These are phyloP conservation scores for Epichloe scottii DNA, from an alignment of 2,329 filamentous ascomycete species.

Conservation along the genomic window DNA sequence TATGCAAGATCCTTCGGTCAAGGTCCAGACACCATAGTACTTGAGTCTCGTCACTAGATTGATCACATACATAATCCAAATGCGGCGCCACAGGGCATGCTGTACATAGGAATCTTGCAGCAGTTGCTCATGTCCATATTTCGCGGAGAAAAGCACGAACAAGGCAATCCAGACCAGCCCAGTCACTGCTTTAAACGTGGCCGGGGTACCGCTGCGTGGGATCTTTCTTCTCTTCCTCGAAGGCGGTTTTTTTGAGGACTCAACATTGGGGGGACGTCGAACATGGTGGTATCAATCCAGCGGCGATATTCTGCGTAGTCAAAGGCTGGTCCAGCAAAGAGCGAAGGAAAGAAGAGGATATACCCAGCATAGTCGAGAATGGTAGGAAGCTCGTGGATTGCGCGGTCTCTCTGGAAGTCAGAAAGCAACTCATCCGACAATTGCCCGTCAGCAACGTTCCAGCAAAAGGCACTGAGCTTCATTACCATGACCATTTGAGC, in stretches of 20 bases:
- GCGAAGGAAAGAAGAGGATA: slow-evolving; percentile 85
- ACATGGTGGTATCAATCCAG: slow-evolving; percentile 93
- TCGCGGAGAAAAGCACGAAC: slow-evolving; percentile 60
- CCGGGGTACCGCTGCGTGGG: slow-evolving; percentile 78
- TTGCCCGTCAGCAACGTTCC: slow-evolving; percentile 91
- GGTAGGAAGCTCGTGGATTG: slow-evolving; percentile 59
- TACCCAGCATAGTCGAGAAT: slow-evolving; percentile 79
- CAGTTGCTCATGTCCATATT: slow-evolving; percentile 52
- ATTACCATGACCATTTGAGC: slow-evolving; percentile 98
- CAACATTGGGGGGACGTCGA: slow-evolving; percentile 68
- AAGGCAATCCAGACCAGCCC: slow-evolving; percentile 70
- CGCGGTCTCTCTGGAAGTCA: slow-evolving; percentile 73
- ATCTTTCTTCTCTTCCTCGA: slow-evolving; percentile 87
- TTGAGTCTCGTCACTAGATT: slow-evolving; percentile 74
- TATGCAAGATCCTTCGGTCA: slow-evolving; percentile 91
- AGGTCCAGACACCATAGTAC: slow-evolving; percentile 91
- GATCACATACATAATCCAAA: slow-evolving; percentile 75
- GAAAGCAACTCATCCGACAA: slow-evolving; percentile 69
- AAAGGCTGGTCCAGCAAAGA: slow-evolving; percentile 84
- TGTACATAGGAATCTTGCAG: slow-evolving; percentile 53
- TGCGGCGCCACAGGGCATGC: slow-evolving; percentile 56
- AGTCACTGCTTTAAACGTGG: slow-evolving; percentile 57
- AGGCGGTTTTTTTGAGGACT: slow-evolving; percentile 71
- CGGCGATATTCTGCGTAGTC: slow-evolving; percentile 86
- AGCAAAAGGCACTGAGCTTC: slow-evolving; percentile 94